Conservation (phyloP, 495 filamentous ascomycete species). For the Penicillium desertorum region DNA sequence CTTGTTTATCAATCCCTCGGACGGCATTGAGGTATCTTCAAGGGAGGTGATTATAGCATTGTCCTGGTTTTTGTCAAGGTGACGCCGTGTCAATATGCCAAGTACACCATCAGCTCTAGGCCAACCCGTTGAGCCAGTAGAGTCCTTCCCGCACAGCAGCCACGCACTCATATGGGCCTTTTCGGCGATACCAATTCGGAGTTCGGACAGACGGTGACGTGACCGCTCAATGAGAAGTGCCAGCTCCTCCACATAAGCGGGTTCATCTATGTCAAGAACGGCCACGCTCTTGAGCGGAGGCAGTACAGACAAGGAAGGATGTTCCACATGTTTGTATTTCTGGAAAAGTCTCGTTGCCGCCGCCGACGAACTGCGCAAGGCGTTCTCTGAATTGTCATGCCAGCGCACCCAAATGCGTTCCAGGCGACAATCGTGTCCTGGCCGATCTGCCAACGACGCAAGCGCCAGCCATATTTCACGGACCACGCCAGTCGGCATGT, state of each 20-base stretch:
- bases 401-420: conserved; percentile 84
- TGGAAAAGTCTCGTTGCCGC: conserved; percentile 25
- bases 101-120: conserved; percentile 66
- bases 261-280: conserved; percentile 86
- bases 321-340: conserved; percentile 63
- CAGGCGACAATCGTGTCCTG: conserved; percentile 62
- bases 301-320: conserved; percentile 82
- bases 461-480: conserved; percentile 86
- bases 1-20: conserved; percentile 6
- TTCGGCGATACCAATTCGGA: conserved; percentile 74
- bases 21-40: neutral
- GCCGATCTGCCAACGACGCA: conserved; percentile 65
- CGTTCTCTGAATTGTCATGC: conserved; percentile 72
- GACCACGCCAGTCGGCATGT: conserved; percentile 91
- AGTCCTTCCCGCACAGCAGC: conserved; percentile 37
- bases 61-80: neutral
- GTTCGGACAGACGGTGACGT: conserved; percentile 63
- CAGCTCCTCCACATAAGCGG: conserved; percentile 86
- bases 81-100: conserved; percentile 62
- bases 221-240: conserved; percentile 77
- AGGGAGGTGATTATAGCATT: neutral
- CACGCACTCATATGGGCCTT: conserved; percentile 58
- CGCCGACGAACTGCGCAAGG: conserved; percentile 27
- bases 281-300: conserved; percentile 77
- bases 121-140: conserved; percentile 36